Conservation (phyloP, 441 rosid species). For the Gossypium aridum region DNA sequence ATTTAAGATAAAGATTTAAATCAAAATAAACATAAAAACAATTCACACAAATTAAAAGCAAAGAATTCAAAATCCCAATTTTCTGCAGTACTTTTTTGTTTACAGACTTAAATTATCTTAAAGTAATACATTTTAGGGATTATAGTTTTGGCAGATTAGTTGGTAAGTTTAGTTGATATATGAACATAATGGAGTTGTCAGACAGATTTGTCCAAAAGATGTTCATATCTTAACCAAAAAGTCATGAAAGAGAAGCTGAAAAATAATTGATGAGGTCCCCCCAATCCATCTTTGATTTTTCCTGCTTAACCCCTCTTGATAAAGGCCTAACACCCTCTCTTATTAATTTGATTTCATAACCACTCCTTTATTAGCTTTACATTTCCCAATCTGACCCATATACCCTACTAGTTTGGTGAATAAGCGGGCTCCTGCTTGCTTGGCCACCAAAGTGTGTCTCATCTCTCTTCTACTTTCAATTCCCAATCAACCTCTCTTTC, state of each 20-base stretch:
- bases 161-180: conserved; percentile 5
- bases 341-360: conserved; percentile 12
- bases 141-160: conserved; percentile 14
- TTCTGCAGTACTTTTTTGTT: neutral
- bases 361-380: neutral
- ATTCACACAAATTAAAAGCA: neutral
- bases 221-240: conserved; percentile 28
- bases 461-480: neutral
- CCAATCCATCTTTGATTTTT: conserved; percentile 26
- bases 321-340: conserved; percentile 46
- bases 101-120: neutral
- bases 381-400: neutral
- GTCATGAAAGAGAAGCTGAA: conserved; percentile 28
- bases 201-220: conserved; percentile 4
- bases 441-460: neutral
- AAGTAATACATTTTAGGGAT: neutral
- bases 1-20: neutral
- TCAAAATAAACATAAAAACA: neutral
- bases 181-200: neutral
- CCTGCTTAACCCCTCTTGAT: conserved; percentile 46
- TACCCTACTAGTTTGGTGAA: neutral
- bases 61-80: no score
- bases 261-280: conserved; percentile 26
- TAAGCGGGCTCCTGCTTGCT: neutral
- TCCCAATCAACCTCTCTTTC: neutral